Evolutionary conservation across 495 filamentous ascomycete genomes (phyloP), one percentile per base, ranked within the genome.

Genomic region (Trichoderma asperelloides): DNA sequence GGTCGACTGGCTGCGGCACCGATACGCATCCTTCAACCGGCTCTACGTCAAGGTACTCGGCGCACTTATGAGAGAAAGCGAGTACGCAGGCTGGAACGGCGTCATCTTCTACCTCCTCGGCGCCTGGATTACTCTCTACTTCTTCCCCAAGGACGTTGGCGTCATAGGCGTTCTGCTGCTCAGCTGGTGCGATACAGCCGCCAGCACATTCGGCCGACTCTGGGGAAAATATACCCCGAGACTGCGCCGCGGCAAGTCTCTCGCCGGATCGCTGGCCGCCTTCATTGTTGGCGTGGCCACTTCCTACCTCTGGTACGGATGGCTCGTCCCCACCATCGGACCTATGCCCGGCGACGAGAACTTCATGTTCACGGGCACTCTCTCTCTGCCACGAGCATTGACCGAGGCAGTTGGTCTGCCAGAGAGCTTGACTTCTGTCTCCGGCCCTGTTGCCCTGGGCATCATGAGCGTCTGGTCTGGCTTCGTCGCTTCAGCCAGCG

Each of bases 111-210:
- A 97, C 72, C 85, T 99, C 7, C 84, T 96, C 13, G 95, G 95
- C 16, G 88, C 93, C 25, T 97, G 92, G 82, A 83, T 86, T 21
- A 93, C 91, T 28, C 83, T 99, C 51, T 83, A 86, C 67, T 93
- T 91, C 76, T 93, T 93, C 75, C 93, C 93, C 30, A 98, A 97
- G 76, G 95, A 99, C 70, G 85, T 98, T n/a, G 92, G 88, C 2
- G 87, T 96, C 11, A 88, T 99, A 81, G 85, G 88, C 27, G 88
- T 97, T 16, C 80, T 98, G 67, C 83, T 99, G 63, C 84, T 99
- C 9, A 93, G 89, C 71, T 99, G 95, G 95, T 99, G 95, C 75
- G 95, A 99, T 73, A 97, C 96, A 6, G 96, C 95, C 47, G 95
- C 95, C 3, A 92, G 89, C 71, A 99, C 95, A 0, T 89, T 98